Conservation (phyloP, 257 asterid species). For the Echites panduratus region DNA sequence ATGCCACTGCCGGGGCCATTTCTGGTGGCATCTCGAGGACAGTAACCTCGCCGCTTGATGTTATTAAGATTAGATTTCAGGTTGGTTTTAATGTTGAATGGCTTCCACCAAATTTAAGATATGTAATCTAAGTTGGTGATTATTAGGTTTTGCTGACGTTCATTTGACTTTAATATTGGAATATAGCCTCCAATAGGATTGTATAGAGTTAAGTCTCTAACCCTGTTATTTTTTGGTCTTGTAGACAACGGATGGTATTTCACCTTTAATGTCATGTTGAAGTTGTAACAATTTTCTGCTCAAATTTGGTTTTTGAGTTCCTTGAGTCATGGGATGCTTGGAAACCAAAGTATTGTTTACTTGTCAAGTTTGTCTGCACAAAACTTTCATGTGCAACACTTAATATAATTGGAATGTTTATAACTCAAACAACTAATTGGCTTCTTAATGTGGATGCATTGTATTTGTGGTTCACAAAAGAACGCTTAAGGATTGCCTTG, state of each 20-base stretch:
- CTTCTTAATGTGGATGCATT: neutral
- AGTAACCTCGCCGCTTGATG: slow-evolving; percentile 91
- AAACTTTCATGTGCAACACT: neutral
- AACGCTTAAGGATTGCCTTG: neutral
- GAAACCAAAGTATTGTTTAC: too few species aligned
- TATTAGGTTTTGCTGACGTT: neutral
- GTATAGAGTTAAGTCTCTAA: neutral
- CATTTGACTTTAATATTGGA: neutral
- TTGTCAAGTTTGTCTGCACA: too few species aligned
- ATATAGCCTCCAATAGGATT: neutral
- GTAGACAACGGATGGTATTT: neutral
- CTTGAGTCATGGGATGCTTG: too few species aligned
- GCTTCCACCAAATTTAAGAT: too few species aligned
- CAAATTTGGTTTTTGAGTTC: too few species aligned
- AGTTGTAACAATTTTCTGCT: neutral
- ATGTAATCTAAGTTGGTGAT: neutral
- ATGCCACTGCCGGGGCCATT: slow-evolving; percentile 83
- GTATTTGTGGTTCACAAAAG: neutral
- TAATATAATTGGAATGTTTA: neutral
- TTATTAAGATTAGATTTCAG: slow-evolving; percentile 95
- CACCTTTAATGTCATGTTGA: neutral
- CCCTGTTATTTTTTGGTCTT: neutral
- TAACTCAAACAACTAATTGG: neutral
- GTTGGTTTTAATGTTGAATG: slow-evolving; percentile 35
- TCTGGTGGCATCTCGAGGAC: slow-evolving; percentile 80